Evolutionary conservation across 106 monocot genomes (phyloP), one percentile per base, ranked within the genome.

Genomic region (Dendrobium officinale): DNA sequence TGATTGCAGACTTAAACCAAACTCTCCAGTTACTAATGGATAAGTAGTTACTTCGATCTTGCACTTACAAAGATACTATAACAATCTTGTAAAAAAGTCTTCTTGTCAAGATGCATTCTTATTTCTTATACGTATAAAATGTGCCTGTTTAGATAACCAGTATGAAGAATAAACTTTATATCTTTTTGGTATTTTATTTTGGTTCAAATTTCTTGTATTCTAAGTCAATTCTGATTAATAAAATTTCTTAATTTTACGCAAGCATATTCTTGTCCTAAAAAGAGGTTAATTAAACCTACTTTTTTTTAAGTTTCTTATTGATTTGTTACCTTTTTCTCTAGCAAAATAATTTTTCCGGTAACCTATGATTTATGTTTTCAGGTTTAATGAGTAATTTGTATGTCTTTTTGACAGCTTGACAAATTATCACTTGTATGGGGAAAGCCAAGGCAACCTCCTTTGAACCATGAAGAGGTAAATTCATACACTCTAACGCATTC

Each of bases 371-470:
- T 49, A 6, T 20, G 74, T 51, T 76, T 16, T 76, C 47, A 76
- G 22, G 9, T 76, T 48, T 76, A 26, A 49, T 76, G 2, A 49
- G 27, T 47, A 75, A 2, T 79, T 81, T 56, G 19, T 88, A 19
- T 73, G 10, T 43, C 68, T 80, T 70, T 79, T 90, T 86, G 67
- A 77, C 90, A 95, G 95, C 66, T 86, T 87, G 91, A 95, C 73
- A 85, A 86, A 78, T 80, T 90, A 77, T 85, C 87, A 80, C 86
- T 99, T 27, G 85, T 95, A 42, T 99, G 99, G 99, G 99, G 99
- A 87, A 99, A 95, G 77, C 88, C 87, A 82, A 82, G 99, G 66
- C 89, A 90, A 55, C 83, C 45, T 37, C 90, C 99, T 55, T 77
- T 99, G 79, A 75, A 80, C 18, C 68, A 75, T 77, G 87, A 90